A percentile compares a stretch with the other conserved stretches of the same genome.
Evolutionary conservation across 1,139 yeast species (phyloP).

Genomic region (Meyerozyma smithsonii): DNA sequence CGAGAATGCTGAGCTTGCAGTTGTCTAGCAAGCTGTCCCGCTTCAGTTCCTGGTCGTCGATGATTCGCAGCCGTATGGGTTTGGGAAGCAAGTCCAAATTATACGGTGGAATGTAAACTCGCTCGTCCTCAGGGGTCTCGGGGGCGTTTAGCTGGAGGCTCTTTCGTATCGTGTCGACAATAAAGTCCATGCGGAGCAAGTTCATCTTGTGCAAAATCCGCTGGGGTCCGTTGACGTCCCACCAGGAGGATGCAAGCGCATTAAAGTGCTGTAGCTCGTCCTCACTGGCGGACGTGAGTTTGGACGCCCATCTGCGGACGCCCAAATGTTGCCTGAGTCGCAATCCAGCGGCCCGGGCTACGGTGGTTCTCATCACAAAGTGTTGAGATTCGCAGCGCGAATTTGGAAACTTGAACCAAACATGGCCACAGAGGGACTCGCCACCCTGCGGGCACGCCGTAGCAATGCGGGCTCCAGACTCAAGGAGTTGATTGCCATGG

Average conservation of each 20-base stretch:
- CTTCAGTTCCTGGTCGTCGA: slow-evolving; percentile 43
- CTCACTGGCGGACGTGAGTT: slow-evolving; percentile 30
- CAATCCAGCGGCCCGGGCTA: not conserved
- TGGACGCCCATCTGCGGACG: slow-evolving; percentile 4
- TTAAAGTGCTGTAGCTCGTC: slow-evolving; percentile 77
- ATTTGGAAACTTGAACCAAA: slow-evolving; percentile 9
- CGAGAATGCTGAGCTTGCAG: slow-evolving; percentile 53
- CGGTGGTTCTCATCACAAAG: not conserved
- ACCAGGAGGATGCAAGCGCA: slow-evolving; percentile 85
- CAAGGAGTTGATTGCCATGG: slow-evolving; percentile 68
- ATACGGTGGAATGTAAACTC: slow-evolving; percentile 75
- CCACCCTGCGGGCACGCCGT: slow-evolving; percentile 72
- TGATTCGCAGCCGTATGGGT: slow-evolving; percentile 42
- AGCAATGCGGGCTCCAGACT: slow-evolving; percentile 89
- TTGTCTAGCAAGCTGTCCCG: slow-evolving; percentile 34
- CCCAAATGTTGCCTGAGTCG: not conserved
- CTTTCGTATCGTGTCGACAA: slow-evolving; percentile 52
- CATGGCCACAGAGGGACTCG: slow-evolving; percentile 42
- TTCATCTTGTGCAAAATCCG: slow-evolving; percentile 94
- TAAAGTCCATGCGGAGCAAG: slow-evolving; percentile 80
- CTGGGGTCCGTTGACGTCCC: slow-evolving; percentile 95
- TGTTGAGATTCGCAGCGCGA: not conserved
- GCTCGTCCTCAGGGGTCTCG: slow-evolving; percentile 36
- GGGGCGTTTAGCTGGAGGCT: slow-evolving; percentile 42
- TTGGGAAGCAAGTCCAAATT: slow-evolving; percentile 61